These are phyloP conservation scores for Cajanus cajan DNA, from an alignment of 306 rosid genomes.

Conservation along the genomic window DNA sequence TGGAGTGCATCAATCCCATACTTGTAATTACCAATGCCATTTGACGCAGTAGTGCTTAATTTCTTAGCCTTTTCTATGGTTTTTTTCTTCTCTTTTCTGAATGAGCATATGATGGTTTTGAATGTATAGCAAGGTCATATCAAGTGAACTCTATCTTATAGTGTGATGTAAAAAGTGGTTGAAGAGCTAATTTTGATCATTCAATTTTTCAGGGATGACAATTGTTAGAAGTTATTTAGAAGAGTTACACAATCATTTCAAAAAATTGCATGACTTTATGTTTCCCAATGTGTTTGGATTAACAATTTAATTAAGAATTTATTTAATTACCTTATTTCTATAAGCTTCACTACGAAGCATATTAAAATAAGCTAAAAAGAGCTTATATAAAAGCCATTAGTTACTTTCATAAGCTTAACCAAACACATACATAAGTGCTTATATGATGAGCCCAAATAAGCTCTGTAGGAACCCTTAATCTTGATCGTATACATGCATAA, in stretches of 20 bases:
- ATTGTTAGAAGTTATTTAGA: neutral
- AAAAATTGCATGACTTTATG: neutral
- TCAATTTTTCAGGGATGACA: neutral
- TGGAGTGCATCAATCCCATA: too few species aligned
- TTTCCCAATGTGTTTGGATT: neutral
- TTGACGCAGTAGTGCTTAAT: too few species aligned
- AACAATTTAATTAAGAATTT: neutral
- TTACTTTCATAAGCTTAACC: neutral
- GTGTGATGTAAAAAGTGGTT: neutral
- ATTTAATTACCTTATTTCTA: neutral
- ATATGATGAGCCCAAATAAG: neutral
- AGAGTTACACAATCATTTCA: neutral
- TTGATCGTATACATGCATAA: neutral
- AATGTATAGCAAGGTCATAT: neutral
- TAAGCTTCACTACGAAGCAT: neutral
- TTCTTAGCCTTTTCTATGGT: too few species aligned
- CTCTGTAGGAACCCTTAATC: neutral
- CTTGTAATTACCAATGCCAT: too few species aligned
- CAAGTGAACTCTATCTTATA: slow-evolving; percentile 4
- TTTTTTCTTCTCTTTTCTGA: neutral
- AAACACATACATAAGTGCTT: neutral
- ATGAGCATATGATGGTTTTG: neutral
- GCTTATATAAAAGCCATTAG: neutral
- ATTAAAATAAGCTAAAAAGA: neutral
- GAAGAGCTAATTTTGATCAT: neutral